Evolutionary conservation across 768 basidiomycete species (phyloP).

Genomic region (Imleria badia): DNA sequence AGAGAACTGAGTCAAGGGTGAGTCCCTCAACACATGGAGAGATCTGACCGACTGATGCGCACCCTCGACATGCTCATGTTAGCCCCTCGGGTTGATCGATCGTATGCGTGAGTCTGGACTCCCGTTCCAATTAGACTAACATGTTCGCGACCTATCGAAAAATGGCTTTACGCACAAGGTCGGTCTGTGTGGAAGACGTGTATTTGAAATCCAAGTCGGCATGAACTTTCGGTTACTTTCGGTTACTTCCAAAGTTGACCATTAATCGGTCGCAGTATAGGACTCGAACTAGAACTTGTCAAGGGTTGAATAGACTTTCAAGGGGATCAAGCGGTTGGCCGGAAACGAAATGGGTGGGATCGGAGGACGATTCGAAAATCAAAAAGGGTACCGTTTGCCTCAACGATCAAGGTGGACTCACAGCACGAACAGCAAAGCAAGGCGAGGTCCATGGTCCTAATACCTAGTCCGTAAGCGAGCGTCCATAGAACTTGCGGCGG

Average conservation of each 20-base stretch:
- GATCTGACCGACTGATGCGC: neutral
- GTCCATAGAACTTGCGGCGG: neutral
- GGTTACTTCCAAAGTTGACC: neutral
- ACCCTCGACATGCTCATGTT: constrained; percentile 10
- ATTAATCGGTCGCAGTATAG: neutral
- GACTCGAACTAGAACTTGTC: neutral
- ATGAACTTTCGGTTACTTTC: neutral
- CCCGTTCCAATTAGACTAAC: neutral
- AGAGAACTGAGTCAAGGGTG: constrained; percentile 10
- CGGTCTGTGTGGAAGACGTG: neutral
- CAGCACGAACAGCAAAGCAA: neutral
- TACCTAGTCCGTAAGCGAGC: neutral
- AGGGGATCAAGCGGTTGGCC: neutral
- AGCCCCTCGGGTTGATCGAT: constrained; percentile 12
- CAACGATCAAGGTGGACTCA: neutral
- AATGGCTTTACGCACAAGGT: neutral
- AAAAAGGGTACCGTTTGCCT: neutral
- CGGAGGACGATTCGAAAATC: neutral
- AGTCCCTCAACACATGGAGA: neutral
- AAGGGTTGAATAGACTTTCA: neutral
- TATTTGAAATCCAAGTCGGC: constrained; percentile 19
- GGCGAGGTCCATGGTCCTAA: neutral
- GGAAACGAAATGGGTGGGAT: neutral
- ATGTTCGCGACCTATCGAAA: neutral
- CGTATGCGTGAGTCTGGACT: constrained; percentile 1